Base-by-base conservation (phyloP, 305 asterid genomes). In the Plantago coronopus region DNA sequence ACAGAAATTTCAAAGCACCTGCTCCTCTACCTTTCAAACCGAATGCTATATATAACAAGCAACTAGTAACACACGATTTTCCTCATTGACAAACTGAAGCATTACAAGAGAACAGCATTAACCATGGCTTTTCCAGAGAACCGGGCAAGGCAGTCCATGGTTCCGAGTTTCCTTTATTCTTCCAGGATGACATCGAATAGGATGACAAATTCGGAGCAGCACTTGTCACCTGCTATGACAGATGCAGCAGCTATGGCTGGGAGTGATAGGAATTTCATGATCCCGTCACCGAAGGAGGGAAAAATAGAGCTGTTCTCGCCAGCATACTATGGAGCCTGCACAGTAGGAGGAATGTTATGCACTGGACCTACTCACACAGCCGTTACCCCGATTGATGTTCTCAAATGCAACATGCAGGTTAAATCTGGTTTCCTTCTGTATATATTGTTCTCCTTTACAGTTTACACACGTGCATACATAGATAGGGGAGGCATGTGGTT, bases 391-490 rank as follows among this genome's bases (percentile, higher is more conserved):
- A 87, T 89, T 48, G 97, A 89, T 78, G 65, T 89, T 37, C 81
- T 87, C 84, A 89, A 89, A 82, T 89, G 97, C 72, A 89, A 89
- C 49, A 89, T 89, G 97, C 97, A 89, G 95, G 96, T 88, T 21
- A 44, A 6, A 17, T 22, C 15, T 16, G 1, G 0, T 15, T 8
- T 13, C 43, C 38, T 31, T 8, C 38, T 17, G 1, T 1, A 31
- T 17, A 25, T 12, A 34, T 34, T 34, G 2, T 9, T 34, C 40
- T 34, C 11, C 12, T 34, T 9, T 34, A 34, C 11, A 34, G 9
- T 6, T 27, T 34, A 34, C 40, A 27, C 31, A 27, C 5, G 31
- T 27, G 5, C 31, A 27, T n/a, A n/a, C n/a, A 27, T 5, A 5
- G 31, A 27, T 27, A 27, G 2, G 31, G n/a, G n/a, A n/a, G 31